Evolutionary conservation across 2,329 filamentous ascomycete genomes (phyloP), one percentile per base, ranked within the genome.

Genomic region (Trichoderma oligosporum): DNA sequence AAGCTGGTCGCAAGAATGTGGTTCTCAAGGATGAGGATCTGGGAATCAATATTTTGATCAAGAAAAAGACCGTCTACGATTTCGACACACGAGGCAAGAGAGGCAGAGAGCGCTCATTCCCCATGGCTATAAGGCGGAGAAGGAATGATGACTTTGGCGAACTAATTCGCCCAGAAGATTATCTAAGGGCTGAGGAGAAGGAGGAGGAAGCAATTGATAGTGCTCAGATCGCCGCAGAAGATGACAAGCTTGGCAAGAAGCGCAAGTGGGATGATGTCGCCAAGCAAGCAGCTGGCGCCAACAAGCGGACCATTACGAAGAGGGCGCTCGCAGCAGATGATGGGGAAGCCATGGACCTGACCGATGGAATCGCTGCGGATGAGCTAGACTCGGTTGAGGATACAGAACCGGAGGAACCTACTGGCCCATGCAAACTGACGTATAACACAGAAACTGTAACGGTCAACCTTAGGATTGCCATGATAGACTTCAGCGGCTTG

Each of bases 141-240:
- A 85, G 91, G 49, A 84, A 82, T 27, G 94, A 97, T 68, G 93
- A 97, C 62, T 99, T 94, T 72, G 94, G 94, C 58, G 94, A 99
- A 62, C 76, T 95, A 14, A 97, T 99, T 64, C 85, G 91, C 54
- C 89, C 93, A 0, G 94, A 97, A 70, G 94, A 99, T 62, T 99
- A 93, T 68, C 80, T 97, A 1, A 84, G 92, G 58, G 93, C 92
- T 0, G 94, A 99, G 68, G 94, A 97, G 72, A 86, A 91, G 57
- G 91, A 96, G 58, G 82, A 84, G 16, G 87, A 89, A 38, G 83
- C 82, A 11, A 82, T 86, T 51, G 84, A 86, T 47, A 65, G 62
- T 16, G 54, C 61, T 7, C 65, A 67, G 25, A 33, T 70, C 14
- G 63, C 68, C 14, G 61, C 83, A 57, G 73, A 74, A 29, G 79